These are phyloP conservation scores for Alternaria sp. DNA, from an alignment of 2,329 filamentous ascomycete genomes.

Conservation along the genomic window DNA sequence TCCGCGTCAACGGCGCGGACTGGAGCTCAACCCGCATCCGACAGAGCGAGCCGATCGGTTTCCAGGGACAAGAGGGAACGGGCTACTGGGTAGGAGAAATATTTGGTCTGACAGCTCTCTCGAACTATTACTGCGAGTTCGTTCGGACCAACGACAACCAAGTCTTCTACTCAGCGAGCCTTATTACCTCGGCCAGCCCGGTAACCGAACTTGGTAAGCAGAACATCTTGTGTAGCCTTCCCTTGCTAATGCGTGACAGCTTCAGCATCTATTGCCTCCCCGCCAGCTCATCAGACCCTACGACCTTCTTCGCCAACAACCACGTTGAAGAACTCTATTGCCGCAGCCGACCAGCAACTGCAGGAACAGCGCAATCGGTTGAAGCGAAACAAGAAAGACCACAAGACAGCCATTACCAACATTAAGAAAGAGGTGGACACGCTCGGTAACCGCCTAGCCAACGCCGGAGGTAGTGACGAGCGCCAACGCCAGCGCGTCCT, in stretches of 20 bases:
- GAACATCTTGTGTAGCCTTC: not conserved
- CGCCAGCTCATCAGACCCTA: constrained; percentile 65
- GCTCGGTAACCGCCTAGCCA: constrained; percentile 69
- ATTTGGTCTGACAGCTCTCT: constrained; percentile 71
- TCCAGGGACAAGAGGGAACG: constrained; percentile 53
- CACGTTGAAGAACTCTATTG: constrained; percentile 77
- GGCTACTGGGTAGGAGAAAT: constrained; percentile 73
- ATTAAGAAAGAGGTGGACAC: constrained; percentile 77
- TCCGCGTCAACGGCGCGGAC: constrained; percentile 77
- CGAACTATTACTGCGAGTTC: constrained; percentile 81
- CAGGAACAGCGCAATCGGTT: constrained; percentile 71
- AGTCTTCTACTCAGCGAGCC: constrained; percentile 73
- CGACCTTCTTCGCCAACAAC: constrained; percentile 78
- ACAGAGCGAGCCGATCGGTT: constrained; percentile 55
- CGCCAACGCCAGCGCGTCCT: constrained; percentile 76
- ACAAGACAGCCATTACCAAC: constrained; percentile 70
- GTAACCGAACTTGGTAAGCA: constrained; percentile 64
- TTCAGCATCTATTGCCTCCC: constrained; percentile 45
- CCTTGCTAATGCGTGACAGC: constrained; percentile 12
- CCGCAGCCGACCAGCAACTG: constrained; percentile 72
- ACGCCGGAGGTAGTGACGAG: constrained; percentile 74
- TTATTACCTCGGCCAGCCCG: constrained; percentile 68
- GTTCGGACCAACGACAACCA: constrained; percentile 70
- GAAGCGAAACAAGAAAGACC: constrained; percentile 75
- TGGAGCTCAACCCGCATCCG: constrained; percentile 80